Base-by-base conservation (phyloP, 73 alveolate genomes). In the Paramecium octaurelia region DNA sequence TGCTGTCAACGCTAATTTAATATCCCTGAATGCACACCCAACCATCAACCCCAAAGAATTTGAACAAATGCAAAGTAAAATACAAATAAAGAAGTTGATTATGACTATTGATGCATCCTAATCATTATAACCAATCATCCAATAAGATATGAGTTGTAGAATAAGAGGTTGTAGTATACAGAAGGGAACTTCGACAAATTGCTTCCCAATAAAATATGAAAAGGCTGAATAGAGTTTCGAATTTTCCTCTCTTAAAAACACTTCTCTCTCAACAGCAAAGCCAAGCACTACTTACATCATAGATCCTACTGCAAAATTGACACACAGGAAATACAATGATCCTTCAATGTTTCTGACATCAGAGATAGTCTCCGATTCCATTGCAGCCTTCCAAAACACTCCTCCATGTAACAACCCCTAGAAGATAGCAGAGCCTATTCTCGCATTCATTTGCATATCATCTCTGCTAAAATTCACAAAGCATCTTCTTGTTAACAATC, bases 191-290 rank as follows among this genome's bases (percentile, higher is more conserved):
- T 95, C 98, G 9, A 93, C 68, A 3, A 93, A 16, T 9, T 48
- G 29, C 85, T 93, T 95, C 3, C 97, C 88, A 12, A 93, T 31
- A 71, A 85, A 95, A 76, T 93, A 95, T 40, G 96, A 77, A 0
- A 58, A 58, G 7, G 88, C 58, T 12, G 54, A 54, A 92, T 95
- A 95, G 4, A 85, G 21, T 75, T 92, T 93, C 0, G 94, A 76
- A 18, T 95, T 90, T 5, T 92, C 86, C 43, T 95, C 98, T 93
- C 96, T 93, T 48, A 95, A 87, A 75, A 95, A 95, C n/a, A 95
- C 89, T 40, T 87, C 93, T 92, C 98, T 93, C 54, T 93, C 97
- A n/a, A 71, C 29, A 10, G 93, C 69, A 71, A 95, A 92, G 0
- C 88, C 58, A 38, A 94, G 23, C 0, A 94, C 76, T 18, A 80